Percentiles rank a stretch among this genome's conserved stretches.
Conservation (phyloP, 208 protist genomes). For the Acanthamoeba quina region DNA sequence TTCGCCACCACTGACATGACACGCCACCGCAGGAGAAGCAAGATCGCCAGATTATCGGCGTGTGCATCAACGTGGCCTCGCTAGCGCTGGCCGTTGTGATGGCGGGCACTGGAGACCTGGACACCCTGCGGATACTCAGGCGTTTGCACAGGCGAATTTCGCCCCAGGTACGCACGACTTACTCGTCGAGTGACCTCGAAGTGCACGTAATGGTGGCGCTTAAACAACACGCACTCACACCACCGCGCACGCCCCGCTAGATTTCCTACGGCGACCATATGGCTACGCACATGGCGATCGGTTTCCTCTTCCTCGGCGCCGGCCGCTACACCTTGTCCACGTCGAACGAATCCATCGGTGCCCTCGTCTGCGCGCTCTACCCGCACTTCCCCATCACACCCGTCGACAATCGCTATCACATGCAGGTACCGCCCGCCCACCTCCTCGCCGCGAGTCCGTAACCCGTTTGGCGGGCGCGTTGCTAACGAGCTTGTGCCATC, state of each 20-base stretch:
- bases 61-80: constrained; percentile 80
- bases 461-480: not conserved
- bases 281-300: constrained; percentile 95
- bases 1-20: not conserved
- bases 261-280: constrained; percentile 95
- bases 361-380: constrained; percentile 95
- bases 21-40: not conserved
- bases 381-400: constrained; percentile 93
- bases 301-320: constrained; percentile 96
- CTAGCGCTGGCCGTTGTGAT: constrained; percentile 91
- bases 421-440: constrained; percentile 78
- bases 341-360: constrained; percentile 91
- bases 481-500: not conserved
- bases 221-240: not conserved
- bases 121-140: constrained; percentile 90
- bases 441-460: not conserved
- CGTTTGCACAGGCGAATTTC: constrained; percentile 86
- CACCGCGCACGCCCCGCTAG: constrained; percentile 64
- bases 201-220: not conserved
- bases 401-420: constrained; percentile 94
- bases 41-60: constrained; percentile 77
- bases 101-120: constrained; percentile 94
- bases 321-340: constrained; percentile 94
- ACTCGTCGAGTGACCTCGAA: not conserved
- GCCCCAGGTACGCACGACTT: not conserved